Evolutionary conservation across 805 yeast genomes (phyloP).

Genomic region (Candida saitoana): DNA sequence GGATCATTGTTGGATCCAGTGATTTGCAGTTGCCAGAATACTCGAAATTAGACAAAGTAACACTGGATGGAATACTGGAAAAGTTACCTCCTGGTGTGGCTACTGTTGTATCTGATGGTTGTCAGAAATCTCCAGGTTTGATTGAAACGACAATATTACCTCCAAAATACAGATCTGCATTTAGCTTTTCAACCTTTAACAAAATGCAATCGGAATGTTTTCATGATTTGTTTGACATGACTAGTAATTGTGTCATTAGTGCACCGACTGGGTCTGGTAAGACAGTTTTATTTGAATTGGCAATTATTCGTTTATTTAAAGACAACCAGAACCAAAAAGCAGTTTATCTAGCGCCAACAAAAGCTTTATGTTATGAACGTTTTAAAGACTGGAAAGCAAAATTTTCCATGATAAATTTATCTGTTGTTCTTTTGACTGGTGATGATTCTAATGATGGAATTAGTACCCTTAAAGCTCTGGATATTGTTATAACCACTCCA

Average conservation of each 20-base stretch:
- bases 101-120: neutral
- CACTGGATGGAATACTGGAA: too few relatives aligned
- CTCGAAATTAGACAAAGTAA: neutral
- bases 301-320: slow-evolving; percentile 35
- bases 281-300: slow-evolving; percentile 51
- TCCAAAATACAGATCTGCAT: slow-evolving; percentile 30
- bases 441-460: slow-evolving; percentile 40
- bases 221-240: slow-evolving; percentile 26
- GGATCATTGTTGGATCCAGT: neutral
- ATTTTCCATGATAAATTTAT: slow-evolving; percentile 34
- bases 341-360: slow-evolving; percentile 58
- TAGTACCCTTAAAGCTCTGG: neutral
- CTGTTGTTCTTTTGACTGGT: slow-evolving; percentile 52
- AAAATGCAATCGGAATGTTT: slow-evolving; percentile 50
- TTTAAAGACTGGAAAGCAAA: slow-evolving; percentile 42
- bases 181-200: slow-evolving; percentile 38
- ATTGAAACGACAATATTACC: slow-evolving; percentile 21
- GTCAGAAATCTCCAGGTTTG: neutral
- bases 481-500: slow-evolving; percentile 53
- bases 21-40: neutral
- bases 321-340: slow-evolving; percentile 26
- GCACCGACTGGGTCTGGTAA: slow-evolving; percentile 63
- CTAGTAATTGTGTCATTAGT: slow-evolving; percentile 43
- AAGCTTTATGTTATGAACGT: slow-evolving; percentile 52
- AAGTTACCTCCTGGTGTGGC: neutral